Base-by-base conservation (phyloP, 129 eudicot genomes). In the Ambrosia artemisiifolia region DNA sequence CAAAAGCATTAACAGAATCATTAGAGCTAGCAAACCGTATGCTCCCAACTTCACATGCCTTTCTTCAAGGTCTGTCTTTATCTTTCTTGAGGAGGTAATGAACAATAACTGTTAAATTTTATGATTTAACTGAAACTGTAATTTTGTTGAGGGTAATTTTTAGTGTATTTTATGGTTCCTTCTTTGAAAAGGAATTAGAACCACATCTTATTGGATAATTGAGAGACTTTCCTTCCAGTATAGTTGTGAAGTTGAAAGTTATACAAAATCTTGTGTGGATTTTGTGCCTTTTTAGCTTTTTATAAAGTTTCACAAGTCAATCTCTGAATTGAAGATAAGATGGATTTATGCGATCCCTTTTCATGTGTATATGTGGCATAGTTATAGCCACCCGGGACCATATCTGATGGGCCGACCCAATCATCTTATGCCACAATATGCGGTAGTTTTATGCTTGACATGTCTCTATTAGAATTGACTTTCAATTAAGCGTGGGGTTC, bases 41-140 rank as follows among this genome's bases (percentile, higher is more conserved):
- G 70, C 87, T 80, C 51, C 98, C 98, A 10, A 78, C 88, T 60
- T 87, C 97, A 51, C 88, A 83, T 81, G 64, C 71, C 8, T 80
- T 66, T 44, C 79, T 88, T 47, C 87, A 84, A 60, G 93, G 86
- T 64, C 80, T 90, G 44, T 61, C 75, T 17, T 47, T 90, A 57
- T 90, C 98, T 69, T 85, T 85, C 71, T 54, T 94, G 78, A 74
- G 71, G 65, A 88, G 90, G 75, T 94, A 75, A 81, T 20, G 13
- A 24, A 38, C 24, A 54, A 11, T 20, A 36, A 51, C 57, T n/a
- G 33, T 47, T 36, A 70, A 65, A 55, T 35, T 60, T 51, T 47
- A 63, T 4, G 18, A 42, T 54, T 70, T 74, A 46, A 30, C 11
- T 54, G 24, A 13, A 57, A 17, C 61, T 35, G 20, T 46, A 66